Conservation (phyloP, 2,329 filamentous ascomycete species). For the Phialophora tarda region DNA sequence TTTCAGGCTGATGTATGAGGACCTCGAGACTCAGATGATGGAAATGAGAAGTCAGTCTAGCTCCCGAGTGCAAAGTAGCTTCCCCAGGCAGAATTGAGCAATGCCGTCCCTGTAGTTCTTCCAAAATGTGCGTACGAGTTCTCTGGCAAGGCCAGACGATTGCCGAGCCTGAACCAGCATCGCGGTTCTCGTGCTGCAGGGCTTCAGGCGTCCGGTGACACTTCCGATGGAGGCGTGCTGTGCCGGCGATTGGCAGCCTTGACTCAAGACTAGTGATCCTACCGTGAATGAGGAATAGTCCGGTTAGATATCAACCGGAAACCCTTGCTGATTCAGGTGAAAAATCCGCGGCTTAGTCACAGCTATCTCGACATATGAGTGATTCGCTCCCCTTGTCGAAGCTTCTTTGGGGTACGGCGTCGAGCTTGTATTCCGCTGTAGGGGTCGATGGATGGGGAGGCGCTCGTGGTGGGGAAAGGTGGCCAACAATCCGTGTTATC, state of each 20-base stretch:
- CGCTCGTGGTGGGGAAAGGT: background rate
- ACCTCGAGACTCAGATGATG: conserved; percentile 19
- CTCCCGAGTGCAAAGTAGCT: conserved; percentile 5
- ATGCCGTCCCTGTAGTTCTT: background rate
- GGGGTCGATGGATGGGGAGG: background rate
- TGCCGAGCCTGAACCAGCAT: background rate
- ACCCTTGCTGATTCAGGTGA: background rate
- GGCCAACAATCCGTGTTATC: background rate
- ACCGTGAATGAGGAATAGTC: background rate
- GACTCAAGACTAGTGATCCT: background rate
- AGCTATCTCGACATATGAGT: background rate
- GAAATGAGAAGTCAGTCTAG: background rate
- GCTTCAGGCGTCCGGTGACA: background rate
- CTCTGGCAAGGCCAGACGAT: background rate
- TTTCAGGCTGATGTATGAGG: conserved; percentile 21
- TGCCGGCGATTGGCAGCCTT: background rate
- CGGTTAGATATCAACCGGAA: background rate
- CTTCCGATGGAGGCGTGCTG: background rate
- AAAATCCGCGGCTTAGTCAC: background rate
- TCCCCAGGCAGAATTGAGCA: background rate
- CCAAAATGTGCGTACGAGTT: background rate
- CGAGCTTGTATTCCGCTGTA: background rate
- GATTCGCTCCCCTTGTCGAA: background rate
- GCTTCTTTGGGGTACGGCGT: background rate
- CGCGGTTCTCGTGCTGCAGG: background rate